Evolutionary conservation across 208 protist genomes (phyloP).

Genomic region (Spongospora subterranea): DNA sequence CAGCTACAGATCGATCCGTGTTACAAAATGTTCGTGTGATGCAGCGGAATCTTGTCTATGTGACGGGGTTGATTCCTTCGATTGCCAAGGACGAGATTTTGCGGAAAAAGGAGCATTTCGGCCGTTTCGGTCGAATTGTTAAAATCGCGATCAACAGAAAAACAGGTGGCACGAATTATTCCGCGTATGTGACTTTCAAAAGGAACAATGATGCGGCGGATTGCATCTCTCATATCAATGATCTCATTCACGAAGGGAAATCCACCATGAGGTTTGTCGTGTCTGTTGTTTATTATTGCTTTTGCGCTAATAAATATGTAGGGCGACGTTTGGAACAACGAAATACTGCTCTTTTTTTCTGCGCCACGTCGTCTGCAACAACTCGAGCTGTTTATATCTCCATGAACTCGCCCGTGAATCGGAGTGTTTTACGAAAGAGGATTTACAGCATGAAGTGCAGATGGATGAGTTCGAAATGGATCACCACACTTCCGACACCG

Average conservation of each 20-base stretch:
- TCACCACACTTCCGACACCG: not conserved
- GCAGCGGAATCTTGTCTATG: slow-evolving; percentile 86
- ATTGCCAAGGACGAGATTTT: slow-evolving; percentile 80
- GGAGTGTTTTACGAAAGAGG: slow-evolving; percentile 82
- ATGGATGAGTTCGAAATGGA: slow-evolving; percentile 54
- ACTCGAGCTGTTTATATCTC: slow-evolving; percentile 87
- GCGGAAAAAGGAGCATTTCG: slow-evolving; percentile 80
- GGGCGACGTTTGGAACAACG: slow-evolving; percentile 86
- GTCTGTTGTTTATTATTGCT: not conserved
- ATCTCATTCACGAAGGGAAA: not conserved
- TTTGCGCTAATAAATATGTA: slow-evolving; percentile 2
- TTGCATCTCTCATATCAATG: not conserved
- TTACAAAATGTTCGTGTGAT: slow-evolving; percentile 78
- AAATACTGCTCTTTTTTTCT: slow-evolving; percentile 88
- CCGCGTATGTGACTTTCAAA: slow-evolving; percentile 75
- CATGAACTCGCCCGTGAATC: slow-evolving; percentile 78
- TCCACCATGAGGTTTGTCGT: not conserved
- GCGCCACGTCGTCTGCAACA: slow-evolving; percentile 76
- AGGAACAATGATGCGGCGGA: slow-evolving; percentile 70
- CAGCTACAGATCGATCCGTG: slow-evolving; percentile 13
- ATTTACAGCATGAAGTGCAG: slow-evolving; percentile 66
- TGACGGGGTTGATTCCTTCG: slow-evolving; percentile 78
- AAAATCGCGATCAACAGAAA: slow-evolving; percentile 84
- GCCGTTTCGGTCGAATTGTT: slow-evolving; percentile 84
- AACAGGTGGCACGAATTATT: slow-evolving; percentile 55